Conservation (phyloP, 257 asterid genomes). For the Solanum corneliomulleri region DNA sequence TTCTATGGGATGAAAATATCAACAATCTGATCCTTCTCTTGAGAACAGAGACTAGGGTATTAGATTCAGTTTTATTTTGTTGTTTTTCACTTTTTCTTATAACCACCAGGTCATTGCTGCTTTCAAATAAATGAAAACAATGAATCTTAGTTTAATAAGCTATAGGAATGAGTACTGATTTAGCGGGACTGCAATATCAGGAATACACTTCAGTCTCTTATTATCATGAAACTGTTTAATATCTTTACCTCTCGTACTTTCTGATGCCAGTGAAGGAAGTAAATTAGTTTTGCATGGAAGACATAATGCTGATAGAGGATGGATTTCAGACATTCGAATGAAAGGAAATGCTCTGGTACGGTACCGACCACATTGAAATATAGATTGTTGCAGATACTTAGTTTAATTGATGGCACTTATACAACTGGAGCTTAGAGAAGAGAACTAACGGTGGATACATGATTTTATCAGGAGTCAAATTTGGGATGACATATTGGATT, state of each 20-base stretch:
- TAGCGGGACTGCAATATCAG: neutral
- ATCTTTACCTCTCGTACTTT: neutral
- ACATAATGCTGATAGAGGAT: conserved; percentile 77
- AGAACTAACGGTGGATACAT: neutral
- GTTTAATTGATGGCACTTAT: neutral
- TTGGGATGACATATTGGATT: neutral
- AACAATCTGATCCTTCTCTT: neutral
- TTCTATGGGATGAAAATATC: neutral
- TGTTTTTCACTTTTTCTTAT: neutral
- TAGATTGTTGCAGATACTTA: neutral
- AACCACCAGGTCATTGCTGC: neutral
- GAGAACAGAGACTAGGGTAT: neutral
- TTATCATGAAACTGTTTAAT: neutral
- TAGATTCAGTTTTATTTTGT: neutral
- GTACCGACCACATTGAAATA: neutral
- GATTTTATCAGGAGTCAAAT: neutral
- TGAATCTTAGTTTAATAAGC: neutral
- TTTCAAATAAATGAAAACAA: neutral
- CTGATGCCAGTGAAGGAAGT: conserved; percentile 57
- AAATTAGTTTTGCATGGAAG: conserved; percentile 75
- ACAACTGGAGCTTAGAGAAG: neutral
- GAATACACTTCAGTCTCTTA: neutral
- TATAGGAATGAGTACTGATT: neutral
- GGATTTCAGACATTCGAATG: conserved; percentile 65
- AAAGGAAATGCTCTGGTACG: conserved; percentile 57